Evolutionary conservation across 495 filamentous ascomycete genomes (phyloP).

Genomic region (Hypomontagnella submonticulosa): DNA sequence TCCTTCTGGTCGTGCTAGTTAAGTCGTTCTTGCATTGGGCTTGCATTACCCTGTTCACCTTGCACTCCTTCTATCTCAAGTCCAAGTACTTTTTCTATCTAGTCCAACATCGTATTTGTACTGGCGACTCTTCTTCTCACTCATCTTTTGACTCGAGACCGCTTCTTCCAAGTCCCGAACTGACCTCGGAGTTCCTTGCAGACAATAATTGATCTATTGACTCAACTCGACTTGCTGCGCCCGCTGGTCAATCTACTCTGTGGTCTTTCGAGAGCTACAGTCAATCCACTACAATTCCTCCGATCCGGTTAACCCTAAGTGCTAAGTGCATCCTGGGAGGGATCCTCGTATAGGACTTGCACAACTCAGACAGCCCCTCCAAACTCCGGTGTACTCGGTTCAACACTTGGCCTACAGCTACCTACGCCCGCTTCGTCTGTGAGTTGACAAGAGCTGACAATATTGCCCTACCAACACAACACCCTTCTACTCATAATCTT

Average conservation of each 20-base stretch:
- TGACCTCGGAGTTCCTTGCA: conserved; percentile 29
- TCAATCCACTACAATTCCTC: conserved; percentile 10
- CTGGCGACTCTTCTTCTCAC: conserved; percentile 9
- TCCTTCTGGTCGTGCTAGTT: too few relatives aligned
- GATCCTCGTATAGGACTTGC: conserved; percentile 39
- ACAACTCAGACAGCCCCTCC: conserved; percentile 17
- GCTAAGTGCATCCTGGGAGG: conserved; percentile 3
- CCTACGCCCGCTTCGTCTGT: conserved; percentile 41
- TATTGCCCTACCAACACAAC: conserved; percentile 32
- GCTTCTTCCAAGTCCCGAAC: conserved; percentile 21
- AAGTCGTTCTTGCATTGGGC: conserved; percentile 41
- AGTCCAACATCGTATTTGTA: conserved; percentile 16
- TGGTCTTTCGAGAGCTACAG: not conserved
- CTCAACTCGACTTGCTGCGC: too few relatives aligned
- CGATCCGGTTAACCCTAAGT: conserved; percentile 3
- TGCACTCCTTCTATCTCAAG: conserved; percentile 25
- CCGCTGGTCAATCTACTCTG: too few relatives aligned
- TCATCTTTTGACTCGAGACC: conserved; percentile 27
- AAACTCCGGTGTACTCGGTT: conserved; percentile 36
- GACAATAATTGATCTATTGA: conserved; percentile 18
- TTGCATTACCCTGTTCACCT: conserved; percentile 35
- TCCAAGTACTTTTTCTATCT: conserved; percentile 14
- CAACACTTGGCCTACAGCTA: conserved; percentile 40
- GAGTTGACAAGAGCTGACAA: conserved; percentile 35
- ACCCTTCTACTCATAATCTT: conserved; percentile 23